Base-by-base conservation (phyloP, 805 yeast species). In the Candida boleticola region DNA sequence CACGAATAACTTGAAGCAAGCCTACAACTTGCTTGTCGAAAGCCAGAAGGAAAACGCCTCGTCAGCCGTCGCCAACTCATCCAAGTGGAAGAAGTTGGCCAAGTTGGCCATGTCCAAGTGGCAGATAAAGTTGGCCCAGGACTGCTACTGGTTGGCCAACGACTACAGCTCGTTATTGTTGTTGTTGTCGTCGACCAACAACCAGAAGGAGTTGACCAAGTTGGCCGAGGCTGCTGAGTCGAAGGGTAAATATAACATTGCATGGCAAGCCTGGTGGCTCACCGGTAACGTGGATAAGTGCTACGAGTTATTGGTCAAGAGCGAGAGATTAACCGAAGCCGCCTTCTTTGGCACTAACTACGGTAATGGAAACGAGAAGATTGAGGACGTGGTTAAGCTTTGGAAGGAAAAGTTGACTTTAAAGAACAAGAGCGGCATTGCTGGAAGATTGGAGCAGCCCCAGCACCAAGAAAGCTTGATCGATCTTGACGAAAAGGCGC, bases 181-280 rank as follows among this genome's bases (percentile, higher is more conserved):
- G 51, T 64, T 93, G 48, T 80, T 89, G 64, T 82, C 96, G 7
- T 85, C 96, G 5, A 76, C 90, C 37, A 90, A 88, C 58, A 75
- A 88, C 61, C 71, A 70, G 52, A 66, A 63, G 7, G 84, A 80
- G 30, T 76, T 93, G 48, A 60, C 67, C 17, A 67, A 71, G 42
- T 73, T 92, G 29, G 96, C 93, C 4, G 70, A 72, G 42, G 64
- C 68, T 36, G 90, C 96, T 37, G 80, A 76, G 52, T 67, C 61
- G n/a, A 74, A 70, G 35, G 97, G 97, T 37, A 84, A 84, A 60
- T 87, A 81, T 64, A 93, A 93, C 62, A 71, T 90, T 44, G 96
- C 98, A 20, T 93, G 89, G 72, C 89, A 87, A 58, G 85, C 96
- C 10, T 81, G 82, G 61, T 93, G 98, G 98, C 71, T 82, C 41